Base-by-base conservation (phyloP, 352 stramenopile genomes). In the Globisporangium camurandrum region DNA sequence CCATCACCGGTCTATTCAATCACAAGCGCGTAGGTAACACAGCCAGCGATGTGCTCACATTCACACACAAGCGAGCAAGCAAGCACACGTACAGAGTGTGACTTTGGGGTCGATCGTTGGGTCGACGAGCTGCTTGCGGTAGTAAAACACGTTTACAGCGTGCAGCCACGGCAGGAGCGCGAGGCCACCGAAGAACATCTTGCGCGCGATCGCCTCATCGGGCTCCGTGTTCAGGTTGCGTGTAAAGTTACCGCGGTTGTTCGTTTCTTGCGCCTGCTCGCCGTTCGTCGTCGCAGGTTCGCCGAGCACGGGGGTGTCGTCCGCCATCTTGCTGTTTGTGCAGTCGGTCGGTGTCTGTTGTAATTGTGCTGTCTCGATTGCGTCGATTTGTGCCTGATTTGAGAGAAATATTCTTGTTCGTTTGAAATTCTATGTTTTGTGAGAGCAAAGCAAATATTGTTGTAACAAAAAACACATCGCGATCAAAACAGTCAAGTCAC, bases 241-340 rank as follows among this genome's bases (percentile, higher is more conserved):
- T 61, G 83, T 93, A 44, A 93, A 91, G 65, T 93, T 93, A 49
- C 79, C 82, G 40, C 78, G 79, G 63, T 90, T 93, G 68, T 92
- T 90, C 49, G 34, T 45, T 39, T 68, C 54, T 37, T 54, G 33
- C 38, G 51, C 43, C 33, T 22, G 27, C 14, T 24, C 56, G 34
- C 37, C 39, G 17, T 12, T 45, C 42, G 64, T 49, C n/a, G 49
- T 39, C 26, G 52, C 49, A 33, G 56, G 40, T 24, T 81, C 71
- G 51, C 80, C 74, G 52, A 86, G 67, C 57, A 86, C 74, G 17
- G 74, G 74, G 52, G 69, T 75, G 56, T 80, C 68, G 37, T 71
- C 62, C 56, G 46, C 34, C 59, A 79, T 82, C 17, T 31, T 33
- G 44, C 19, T 14, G 17, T 19, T n/a, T 46, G 20, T 41, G 14